These are phyloP conservation scores for Penicillium dipodomyicola DNA, from an alignment of 495 filamentous ascomycete genomes.

Conservation along the genomic window DNA sequence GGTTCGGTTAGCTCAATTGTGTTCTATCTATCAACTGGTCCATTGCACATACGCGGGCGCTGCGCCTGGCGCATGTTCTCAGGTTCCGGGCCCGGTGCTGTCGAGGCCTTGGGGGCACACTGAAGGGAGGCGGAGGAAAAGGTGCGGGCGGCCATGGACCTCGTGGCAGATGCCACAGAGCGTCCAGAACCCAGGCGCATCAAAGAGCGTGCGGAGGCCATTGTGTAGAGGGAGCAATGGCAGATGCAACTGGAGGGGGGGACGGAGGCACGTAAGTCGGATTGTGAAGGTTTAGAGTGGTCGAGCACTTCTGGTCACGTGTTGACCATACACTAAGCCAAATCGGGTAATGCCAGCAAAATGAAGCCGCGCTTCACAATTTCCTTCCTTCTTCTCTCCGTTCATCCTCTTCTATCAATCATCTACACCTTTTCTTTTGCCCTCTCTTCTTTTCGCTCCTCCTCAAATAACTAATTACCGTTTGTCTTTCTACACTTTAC, in stretches of 20 bases:
- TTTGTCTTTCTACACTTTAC: constrained; percentile 15
- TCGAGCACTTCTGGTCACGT: constrained; percentile 29
- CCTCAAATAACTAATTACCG: constrained; percentile 11
- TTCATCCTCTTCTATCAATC: constrained; percentile 24
- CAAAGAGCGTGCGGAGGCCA: constrained; percentile 57
- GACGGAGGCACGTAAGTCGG: constrained; percentile 32
- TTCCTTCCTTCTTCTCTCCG: constrained; percentile 35
- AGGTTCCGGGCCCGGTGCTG: constrained; percentile 35
- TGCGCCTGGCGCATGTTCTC: constrained; percentile 68
- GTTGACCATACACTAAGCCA: constrained; percentile 28
- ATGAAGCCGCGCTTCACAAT: constrained; percentile 39
- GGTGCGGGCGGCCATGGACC: constrained; percentile 51
- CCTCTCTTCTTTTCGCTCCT: constrained; percentile 17
- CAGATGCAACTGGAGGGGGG: constrained; percentile 22
- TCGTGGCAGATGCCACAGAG: constrained; percentile 58
- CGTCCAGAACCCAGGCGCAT: constrained; percentile 65
- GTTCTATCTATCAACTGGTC: not conserved
- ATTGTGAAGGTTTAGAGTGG: constrained; percentile 36
- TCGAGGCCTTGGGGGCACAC: constrained; percentile 54
- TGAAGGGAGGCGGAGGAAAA: constrained; percentile 56
- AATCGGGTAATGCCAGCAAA: constrained; percentile 41
- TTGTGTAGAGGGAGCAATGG: constrained; percentile 38
- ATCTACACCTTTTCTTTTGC: constrained; percentile 16
- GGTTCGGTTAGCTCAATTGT: constrained; percentile 24
- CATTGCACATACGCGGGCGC: constrained; percentile 55